Conservation (phyloP, 2,329 filamentous ascomycete genomes). For the Gremmenia infestans region DNA sequence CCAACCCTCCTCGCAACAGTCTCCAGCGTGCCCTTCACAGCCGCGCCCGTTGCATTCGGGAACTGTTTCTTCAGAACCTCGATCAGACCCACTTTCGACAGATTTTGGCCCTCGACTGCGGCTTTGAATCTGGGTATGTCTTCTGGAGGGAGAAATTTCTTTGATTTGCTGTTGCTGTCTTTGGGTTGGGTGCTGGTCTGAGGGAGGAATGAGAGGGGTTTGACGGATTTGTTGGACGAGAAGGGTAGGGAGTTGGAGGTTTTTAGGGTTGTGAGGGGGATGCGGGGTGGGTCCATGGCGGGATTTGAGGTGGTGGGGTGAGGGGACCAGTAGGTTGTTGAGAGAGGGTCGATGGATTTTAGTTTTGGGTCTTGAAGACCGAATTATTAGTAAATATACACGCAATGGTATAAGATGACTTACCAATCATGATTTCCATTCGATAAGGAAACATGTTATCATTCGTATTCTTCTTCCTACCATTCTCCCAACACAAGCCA, state of each 20-base stretch:
- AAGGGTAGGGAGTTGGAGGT: neutral
- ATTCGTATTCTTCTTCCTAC: conserved; percentile 41
- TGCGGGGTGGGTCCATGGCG: conserved; percentile 33
- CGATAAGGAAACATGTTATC: conserved; percentile 54
- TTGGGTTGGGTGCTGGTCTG: conserved; percentile 6
- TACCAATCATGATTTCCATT: conserved; percentile 61
- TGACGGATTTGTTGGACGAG: conserved; percentile 5
- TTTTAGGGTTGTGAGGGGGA: conserved; percentile 30
- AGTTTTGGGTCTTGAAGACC: conserved; percentile 29
- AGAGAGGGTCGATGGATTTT: conserved; percentile 77
- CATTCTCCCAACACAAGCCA: conserved; percentile 79
- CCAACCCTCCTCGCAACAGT: conserved; percentile 59
- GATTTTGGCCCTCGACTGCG: conserved; percentile 63
- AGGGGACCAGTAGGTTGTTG: conserved; percentile 67
- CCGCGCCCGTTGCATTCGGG: conserved; percentile 62
- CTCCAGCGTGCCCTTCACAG: conserved; percentile 67
- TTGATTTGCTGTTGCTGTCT: conserved; percentile 20
- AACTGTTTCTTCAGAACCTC: conserved; percentile 74
- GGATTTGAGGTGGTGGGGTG: conserved; percentile 1
- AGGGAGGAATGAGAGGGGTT: conserved; percentile 3
- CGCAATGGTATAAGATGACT: neutral
- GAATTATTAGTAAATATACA: neutral
- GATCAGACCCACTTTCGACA: conserved; percentile 69
- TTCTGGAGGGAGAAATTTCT: conserved; percentile 23
- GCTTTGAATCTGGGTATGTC: conserved; percentile 51